Percentiles rank a stretch among this genome's conserved stretches.
These are phyloP conservation scores for Ephemerocybe angulata DNA, from an alignment of 768 basidiomycete genomes.

Conservation along the genomic window DNA sequence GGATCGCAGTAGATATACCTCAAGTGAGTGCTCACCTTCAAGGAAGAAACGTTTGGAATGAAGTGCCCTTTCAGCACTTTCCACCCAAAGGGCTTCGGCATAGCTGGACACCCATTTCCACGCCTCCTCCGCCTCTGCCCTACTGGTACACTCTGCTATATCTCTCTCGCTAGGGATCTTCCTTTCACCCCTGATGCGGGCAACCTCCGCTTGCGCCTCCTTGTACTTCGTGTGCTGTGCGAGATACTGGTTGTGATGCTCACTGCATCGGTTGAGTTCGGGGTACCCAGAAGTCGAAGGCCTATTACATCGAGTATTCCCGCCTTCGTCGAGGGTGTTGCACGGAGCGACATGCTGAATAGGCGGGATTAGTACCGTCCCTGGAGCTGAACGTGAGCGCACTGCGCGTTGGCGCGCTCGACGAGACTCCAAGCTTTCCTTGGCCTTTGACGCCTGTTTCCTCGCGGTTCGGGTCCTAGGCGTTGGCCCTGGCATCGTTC, in stretches of 20 bases:
- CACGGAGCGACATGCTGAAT: too few relatives aligned
- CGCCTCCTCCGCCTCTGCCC: not conserved
- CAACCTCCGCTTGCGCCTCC: constrained; percentile 5
- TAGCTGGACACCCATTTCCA: constrained; percentile 16
- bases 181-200: constrained; percentile 2
- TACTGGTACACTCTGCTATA: constrained; percentile 1
- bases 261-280: constrained; percentile 1
- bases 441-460: not conserved
- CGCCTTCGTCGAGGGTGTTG: constrained; percentile 11
- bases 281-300: constrained; percentile 4
- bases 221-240: constrained; percentile 11
- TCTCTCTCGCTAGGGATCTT: constrained; percentile 2
- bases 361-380: too few relatives aligned
- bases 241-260: constrained; percentile 5
- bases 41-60: constrained; percentile 30
- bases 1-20: not conserved
- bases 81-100: constrained; percentile 28
- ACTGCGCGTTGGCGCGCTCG: not conserved
- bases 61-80: constrained; percentile 26
- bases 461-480: not conserved
- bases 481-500: not conserved
- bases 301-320: constrained; percentile 7
- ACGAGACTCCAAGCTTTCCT: not conserved
- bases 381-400: not conserved
- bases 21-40: constrained; percentile 19